phyloP scores from a whole-genome alignment of 2,329 filamentous ascomycete species.

The Fusarium hostae region DNA sequence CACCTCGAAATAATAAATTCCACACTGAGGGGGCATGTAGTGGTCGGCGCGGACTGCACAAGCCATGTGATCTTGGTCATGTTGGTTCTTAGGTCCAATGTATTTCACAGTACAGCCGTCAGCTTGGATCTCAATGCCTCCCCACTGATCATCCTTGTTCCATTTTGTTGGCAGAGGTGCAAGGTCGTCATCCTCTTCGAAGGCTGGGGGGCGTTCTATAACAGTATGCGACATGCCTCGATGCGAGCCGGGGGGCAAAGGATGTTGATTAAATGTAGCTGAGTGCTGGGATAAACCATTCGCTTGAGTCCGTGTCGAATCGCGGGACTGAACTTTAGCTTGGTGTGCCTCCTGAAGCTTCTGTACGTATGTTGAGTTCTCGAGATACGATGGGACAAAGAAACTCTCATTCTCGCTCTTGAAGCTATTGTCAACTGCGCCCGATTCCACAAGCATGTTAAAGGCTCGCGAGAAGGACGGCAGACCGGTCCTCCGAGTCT shows the following conservation, averaged over 20 bases:
- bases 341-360: constrained; percentile 77
- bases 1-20: constrained; percentile 94
- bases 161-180: constrained; percentile 82
- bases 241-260: constrained; percentile 63
- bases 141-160: constrained; percentile 81
- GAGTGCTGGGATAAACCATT: constrained; percentile 54
- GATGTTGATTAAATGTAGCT: constrained; percentile 57
- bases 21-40: constrained; percentile 87
- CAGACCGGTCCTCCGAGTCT: constrained; percentile 49
- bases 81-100: constrained; percentile 57
- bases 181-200: constrained; percentile 68
- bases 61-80: constrained; percentile 76
- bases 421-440: constrained; percentile 43
- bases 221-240: constrained; percentile 85
- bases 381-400: constrained; percentile 87
- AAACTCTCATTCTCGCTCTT: constrained; percentile 60
- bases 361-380: constrained; percentile 80
- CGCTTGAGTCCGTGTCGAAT: constrained; percentile 50
- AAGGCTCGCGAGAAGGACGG: constrained; percentile 65
- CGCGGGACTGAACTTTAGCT: constrained; percentile 65
- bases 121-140: constrained; percentile 76
- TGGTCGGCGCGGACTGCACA: constrained; percentile 85
- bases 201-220: constrained; percentile 76
- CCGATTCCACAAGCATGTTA: constrained; percentile 57
- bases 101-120: constrained; percentile 80